Conservation (phyloP, 1,284 basidiomycete species). For the Schizophyllum amplum region DNA sequence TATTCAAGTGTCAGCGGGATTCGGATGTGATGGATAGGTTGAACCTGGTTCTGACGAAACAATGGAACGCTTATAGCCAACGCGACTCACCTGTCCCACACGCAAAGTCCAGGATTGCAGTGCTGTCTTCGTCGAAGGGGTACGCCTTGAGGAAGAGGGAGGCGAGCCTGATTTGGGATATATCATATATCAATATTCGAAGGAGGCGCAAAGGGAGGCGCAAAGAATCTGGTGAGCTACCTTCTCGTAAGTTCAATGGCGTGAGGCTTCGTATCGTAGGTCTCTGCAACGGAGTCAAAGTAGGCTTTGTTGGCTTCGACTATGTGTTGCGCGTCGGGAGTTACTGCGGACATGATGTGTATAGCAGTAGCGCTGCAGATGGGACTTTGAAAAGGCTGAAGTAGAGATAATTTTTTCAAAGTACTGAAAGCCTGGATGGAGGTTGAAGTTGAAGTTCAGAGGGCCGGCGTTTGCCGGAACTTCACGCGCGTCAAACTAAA, state of each 20-base stretch:
- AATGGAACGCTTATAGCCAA: not conserved
- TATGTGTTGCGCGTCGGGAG: not conserved
- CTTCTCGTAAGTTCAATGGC: not conserved
- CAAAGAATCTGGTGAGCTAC: not conserved
- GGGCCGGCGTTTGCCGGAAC: not conserved
- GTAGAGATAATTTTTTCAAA: too few species aligned
- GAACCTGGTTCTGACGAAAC: too few species aligned
- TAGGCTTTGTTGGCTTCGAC: not conserved
- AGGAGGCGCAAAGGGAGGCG: not conserved
- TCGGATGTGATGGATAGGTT: too few species aligned
- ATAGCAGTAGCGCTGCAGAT: not conserved
- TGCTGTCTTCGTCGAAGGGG: conserved; percentile 45
- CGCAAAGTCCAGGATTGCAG: conserved; percentile 59
- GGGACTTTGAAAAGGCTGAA: too few species aligned
- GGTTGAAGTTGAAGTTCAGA: not conserved
- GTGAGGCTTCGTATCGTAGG: not conserved
- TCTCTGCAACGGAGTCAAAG: not conserved
- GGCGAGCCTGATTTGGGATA: conserved; percentile 31
- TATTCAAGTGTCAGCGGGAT: too few species aligned
- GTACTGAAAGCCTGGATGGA: too few species aligned
- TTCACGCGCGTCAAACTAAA: too few species aligned
- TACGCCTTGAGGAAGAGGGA: conserved; percentile 36
- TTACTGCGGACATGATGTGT: not conserved
- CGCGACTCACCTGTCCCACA: conserved; percentile 50
- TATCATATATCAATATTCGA: too few species aligned